Conservation (phyloP, 768 basidiomycete genomes). For the Exsudoporus frostii region DNA sequence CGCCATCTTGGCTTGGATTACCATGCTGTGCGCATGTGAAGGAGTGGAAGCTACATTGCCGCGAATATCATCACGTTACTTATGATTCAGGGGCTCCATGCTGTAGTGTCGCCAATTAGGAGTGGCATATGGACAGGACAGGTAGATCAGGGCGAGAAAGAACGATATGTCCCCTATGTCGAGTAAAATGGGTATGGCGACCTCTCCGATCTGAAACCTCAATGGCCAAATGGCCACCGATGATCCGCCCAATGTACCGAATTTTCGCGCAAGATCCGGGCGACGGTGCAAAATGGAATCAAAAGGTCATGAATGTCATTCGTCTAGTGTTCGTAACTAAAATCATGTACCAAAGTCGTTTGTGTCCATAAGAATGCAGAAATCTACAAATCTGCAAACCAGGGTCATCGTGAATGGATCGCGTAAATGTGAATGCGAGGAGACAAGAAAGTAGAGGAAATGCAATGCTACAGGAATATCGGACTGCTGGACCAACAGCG, state of each 20-base stretch:
- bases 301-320: conserved; percentile 26
- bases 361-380: conserved; percentile 25
- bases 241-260: conserved; percentile 12
- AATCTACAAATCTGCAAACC: conserved; percentile 31
- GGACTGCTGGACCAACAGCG: conserved; percentile 29
- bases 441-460: conserved; percentile 19
- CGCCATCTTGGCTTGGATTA: neutral
- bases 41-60: conserved; percentile 2
- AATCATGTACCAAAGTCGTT: conserved; percentile 22
- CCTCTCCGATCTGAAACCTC: conserved; percentile 4
- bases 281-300: conserved; percentile 7
- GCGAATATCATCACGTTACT: neutral
- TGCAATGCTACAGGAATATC: conserved; percentile 36
- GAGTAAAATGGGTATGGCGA: neutral
- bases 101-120: neutral
- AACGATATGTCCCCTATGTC: neutral
- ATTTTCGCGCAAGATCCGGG: neutral
- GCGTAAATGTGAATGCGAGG: conserved; percentile 11
- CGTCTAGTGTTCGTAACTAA: conserved; percentile 24
- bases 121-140: neutral
- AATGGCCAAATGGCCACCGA: neutral
- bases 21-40: conserved; percentile 8
- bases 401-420: conserved; percentile 12
- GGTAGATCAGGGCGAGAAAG: conserved; percentile 1
- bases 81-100: neutral